Base-by-base conservation (phyloP, 2,329 filamentous ascomycete species). In the Akanthomyces uredinophilus region DNA sequence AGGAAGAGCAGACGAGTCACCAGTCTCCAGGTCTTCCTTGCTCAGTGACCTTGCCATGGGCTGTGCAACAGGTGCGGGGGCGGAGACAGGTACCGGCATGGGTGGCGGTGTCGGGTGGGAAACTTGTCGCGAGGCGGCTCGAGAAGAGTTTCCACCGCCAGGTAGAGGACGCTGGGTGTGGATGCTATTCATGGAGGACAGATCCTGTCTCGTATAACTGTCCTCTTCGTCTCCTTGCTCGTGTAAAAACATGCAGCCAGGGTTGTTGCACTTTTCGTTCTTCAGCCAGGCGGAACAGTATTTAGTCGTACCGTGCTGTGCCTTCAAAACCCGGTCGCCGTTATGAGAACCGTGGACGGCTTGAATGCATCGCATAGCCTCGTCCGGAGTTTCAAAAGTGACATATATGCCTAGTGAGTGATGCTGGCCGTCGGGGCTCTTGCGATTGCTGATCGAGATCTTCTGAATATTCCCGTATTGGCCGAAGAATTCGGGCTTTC, bases 401-500 rank as follows among this genome's bases (percentile, higher is more conserved):
- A 99, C 95, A 71, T 99, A 99, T 56, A 99, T 94, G 52, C 95
- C 95, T 5, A 99, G 88, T 0, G 93, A 96, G 69, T 95, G 90
- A 67, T 92, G 90, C 65, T 94, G 83, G 35, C 84, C 84, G 70
- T 88, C 85, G 37, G 85, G 83, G 64, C 83, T 91, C 75, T 96
- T 96, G 46, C 92, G 87, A 74, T 96, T 97, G 81, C 93, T 98
- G 67, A 99, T 96, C 60, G 96, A 96, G 62, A 99, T 98, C 76
- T 99, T 99, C 72, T 96, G 90, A 68, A 99, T 99, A 72, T 94
- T 95, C 68, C 95, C 95, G 73, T 99, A 99, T 75, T 99, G 95
- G 6, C 95, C 95, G 70, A 99, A 99, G 73, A 97, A 99, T 70
- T 97, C 90, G 54, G 87, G 87, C 65, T 93, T 93, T 62, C 96